Evolutionary conservation across 2,329 filamentous ascomycete species (phyloP), one percentile per base, ranked within the genome.

Genomic region (Decorospora gaudefroyi): DNA sequence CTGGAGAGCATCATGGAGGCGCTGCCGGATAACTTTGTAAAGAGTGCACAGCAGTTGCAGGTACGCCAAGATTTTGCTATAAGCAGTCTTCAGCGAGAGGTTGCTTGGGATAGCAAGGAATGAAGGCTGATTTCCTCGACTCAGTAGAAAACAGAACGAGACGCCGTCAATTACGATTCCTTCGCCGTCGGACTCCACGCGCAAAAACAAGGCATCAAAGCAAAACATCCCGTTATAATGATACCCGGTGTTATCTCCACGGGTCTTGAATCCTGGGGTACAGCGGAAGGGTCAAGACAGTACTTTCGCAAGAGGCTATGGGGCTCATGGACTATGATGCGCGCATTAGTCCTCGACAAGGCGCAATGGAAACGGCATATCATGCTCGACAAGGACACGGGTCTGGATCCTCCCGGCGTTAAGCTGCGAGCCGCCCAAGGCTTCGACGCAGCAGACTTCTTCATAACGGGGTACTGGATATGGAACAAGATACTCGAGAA

Each of bases 271-370:
- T 96, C 90, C 33, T 99, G 93, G 93, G 90, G 92, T 3, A 97
- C 93, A 0, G 84, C 87, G 36, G 88, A 91, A 64, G 76, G 79
- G 28, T 96, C 91, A 6, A 82, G 90, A 23, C 87, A 86, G 46
- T 99, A 97, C 72, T 99, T 99, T 71, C 81, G 93, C 51, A 96
- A 95, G 74, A 80, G 93, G 40, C 74, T 99, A 35, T 99, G 93
- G 93, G 93, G 93, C 4, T 96, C 90, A 58, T 99, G 95, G 93
- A 95, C 83, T 53, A 99, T 99, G 93, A 96, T 99, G 90, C 82
- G 87, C 35, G 92, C 93, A 0, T 74, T 99, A 54, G 89, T 99
- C 1, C 73, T 95, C 62, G 93, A 97, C 70, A 96, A 97, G 72
- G 85, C 95, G 18, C 79, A 82, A 22, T 99, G 93, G 93, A 99